Evolutionary conservation across 768 basidiomycete species (phyloP).

Genomic region (Nidularia pulvinata): DNA sequence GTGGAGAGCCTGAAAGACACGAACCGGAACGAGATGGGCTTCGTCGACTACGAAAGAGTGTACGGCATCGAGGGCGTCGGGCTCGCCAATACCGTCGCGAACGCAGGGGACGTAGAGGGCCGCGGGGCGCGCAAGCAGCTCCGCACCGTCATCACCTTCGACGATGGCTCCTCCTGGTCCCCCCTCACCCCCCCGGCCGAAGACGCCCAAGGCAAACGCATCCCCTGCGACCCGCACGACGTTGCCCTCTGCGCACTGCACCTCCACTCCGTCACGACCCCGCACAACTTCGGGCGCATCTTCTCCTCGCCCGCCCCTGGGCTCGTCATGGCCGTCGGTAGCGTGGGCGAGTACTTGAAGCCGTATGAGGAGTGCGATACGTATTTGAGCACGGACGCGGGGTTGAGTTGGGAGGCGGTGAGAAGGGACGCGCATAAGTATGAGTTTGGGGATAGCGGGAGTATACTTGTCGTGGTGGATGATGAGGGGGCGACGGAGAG

Average conservation of each 20-base stretch:
- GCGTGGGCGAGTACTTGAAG: constrained; percentile 65
- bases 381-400: constrained; percentile 90
- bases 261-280: constrained; percentile 88
- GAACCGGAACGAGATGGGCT: constrained; percentile 86
- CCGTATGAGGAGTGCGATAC: constrained; percentile 90
- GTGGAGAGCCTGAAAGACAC: constrained; percentile 90
- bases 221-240: constrained; percentile 62
- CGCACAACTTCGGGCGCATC: constrained; percentile 92
- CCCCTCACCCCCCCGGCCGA: constrained; percentile 54
- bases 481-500: constrained; percentile 78
- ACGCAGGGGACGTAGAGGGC: constrained; percentile 82
- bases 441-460: constrained; percentile 92
- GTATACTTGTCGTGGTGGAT: constrained; percentile 78
- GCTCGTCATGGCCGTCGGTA: constrained; percentile 96
- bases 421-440: constrained; percentile 83
- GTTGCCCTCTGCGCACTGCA: constrained; percentile 77
- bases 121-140: constrained; percentile 71
- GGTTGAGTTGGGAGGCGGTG: constrained; percentile 84
- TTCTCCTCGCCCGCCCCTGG: constrained; percentile 97
- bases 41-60: constrained; percentile 90
- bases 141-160: constrained; percentile 82
- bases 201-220: constrained; percentile 61
- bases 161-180: constrained; percentile 87
- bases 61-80: constrained; percentile 91
- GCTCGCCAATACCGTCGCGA: constrained; percentile 84